Evolutionary conservation across 306 rosid species (phyloP), one percentile per base, ranked within the genome.

Genomic region (Fragaria iinumae): DNA sequence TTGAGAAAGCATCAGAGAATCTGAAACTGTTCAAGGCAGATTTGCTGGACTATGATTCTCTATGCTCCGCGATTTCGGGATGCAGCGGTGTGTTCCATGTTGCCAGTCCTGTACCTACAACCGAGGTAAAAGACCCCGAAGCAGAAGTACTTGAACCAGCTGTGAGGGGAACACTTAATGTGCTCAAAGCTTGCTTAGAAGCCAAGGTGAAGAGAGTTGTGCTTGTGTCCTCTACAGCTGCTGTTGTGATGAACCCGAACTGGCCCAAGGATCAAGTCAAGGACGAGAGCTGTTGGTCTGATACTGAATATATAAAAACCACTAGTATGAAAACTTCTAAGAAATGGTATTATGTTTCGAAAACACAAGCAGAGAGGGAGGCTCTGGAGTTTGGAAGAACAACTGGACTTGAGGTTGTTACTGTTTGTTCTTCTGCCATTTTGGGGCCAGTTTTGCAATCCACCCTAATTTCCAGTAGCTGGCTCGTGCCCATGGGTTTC

Each of bases 291-390:
- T 77, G 77, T 74, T 84, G 87, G 87, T 80, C 82, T 9, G 84
- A 76, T 69, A 49, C 21, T 56, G 82, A 84, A 74, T 63, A 84
- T 45, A 63, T 77, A n/a, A 68, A 53, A n/a, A 20, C 60, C 27
- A 8, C 27, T 20, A 55, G 25, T n/a, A 8, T 55, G 60, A 55
- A 8, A 55, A 2, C 60, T 7, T 55, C 60, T 67, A 57, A 89
- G 90, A 87, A 84, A 76, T 92, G 93, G 91, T 92, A 92, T 59
- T 84, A 41, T 68, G 80, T 75, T 67, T 72, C 95, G 34, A 91
- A 91, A 85, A 90, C 93, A 38, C 80, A 84, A 79, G 97, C 97
- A 50, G 93, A 91, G 72, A 74, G 83, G 64, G 83, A 82, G 73
- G 91, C 91, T 7, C 21, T 80, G 67, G 87, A 87, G 69, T 90